Conservation (phyloP, 257 asterid species). For the Linderniella brevidens region DNA sequence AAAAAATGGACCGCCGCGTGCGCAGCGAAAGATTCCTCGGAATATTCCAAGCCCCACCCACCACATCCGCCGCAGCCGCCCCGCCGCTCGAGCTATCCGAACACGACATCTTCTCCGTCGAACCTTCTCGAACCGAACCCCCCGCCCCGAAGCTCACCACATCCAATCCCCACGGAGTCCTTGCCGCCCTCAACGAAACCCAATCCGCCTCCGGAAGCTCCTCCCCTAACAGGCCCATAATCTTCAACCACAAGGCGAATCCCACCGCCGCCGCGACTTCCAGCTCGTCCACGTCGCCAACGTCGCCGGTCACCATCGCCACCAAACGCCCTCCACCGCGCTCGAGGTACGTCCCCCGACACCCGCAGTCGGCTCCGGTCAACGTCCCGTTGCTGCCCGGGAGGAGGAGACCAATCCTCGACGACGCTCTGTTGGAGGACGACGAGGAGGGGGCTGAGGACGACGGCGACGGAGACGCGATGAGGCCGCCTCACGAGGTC, state of each 20-base stretch:
- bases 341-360: neutral
- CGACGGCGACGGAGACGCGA: constrained; percentile 6
- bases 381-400: constrained; percentile 22
- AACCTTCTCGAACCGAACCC: too few species aligned
- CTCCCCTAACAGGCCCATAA: neutral
- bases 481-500: constrained; percentile 35
- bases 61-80: neutral
- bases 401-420: constrained; percentile 9
- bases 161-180: too few species aligned
- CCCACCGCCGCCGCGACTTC: too few species aligned
- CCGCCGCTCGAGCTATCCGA: constrained; percentile 3
- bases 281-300: neutral
- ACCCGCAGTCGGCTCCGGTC: constrained; percentile 31
- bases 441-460: constrained; percentile 11
- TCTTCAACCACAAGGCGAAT: too few species aligned
- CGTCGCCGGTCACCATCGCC: neutral
- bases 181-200: too few species aligned
- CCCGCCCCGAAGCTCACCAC: too few species aligned
- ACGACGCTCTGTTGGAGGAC: constrained; percentile 10
- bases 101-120: neutral
- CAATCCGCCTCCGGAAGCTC: neutral
- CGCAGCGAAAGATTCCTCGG: constrained; percentile 1
- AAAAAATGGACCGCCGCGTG: too few species aligned
- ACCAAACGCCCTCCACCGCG: constrained; percentile 1
- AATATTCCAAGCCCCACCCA: neutral